phyloP scores from a whole-genome alignment of 208 protist species.

The Strigomonas culicis region DNA sequence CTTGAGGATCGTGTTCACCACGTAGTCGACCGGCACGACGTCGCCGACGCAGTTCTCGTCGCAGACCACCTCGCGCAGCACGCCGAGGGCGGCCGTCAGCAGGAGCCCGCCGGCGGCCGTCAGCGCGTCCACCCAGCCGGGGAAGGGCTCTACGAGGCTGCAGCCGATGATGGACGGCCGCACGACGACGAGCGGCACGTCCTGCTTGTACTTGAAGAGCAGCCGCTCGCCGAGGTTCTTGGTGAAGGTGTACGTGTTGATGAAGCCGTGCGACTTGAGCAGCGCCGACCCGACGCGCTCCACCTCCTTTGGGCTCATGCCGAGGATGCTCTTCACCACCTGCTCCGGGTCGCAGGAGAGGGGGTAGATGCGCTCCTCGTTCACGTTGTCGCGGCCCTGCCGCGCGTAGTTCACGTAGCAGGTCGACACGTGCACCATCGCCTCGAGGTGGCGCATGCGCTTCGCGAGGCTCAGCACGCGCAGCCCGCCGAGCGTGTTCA shows the following conservation, averaged over 20 bases:
- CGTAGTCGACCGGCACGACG: constrained; percentile 84
- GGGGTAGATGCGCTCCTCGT: constrained; percentile 77
- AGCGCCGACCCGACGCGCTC: constrained; percentile 22
- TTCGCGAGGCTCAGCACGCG: constrained; percentile 75
- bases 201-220: constrained; percentile 42
- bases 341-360: constrained; percentile 71
- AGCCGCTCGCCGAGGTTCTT: constrained; percentile 85
- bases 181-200: constrained; percentile 66
- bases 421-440: constrained; percentile 85
- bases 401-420: constrained; percentile 86
- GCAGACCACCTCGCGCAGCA: constrained; percentile 59
- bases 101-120: constrained; percentile 75
- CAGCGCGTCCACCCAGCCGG: constrained; percentile 83
- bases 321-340: constrained; percentile 74
- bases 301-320: constrained; percentile 52
- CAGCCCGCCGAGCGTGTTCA: constrained; percentile 80
- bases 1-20: constrained; percentile 79
- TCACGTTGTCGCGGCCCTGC: constrained; percentile 27
- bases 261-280: constrained; percentile 67
- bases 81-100: constrained; percentile 59
- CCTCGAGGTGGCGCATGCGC: constrained; percentile 57
- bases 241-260: constrained; percentile 91
- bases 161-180: constrained; percentile 88
- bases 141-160: constrained; percentile 66
- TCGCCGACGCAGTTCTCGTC: constrained; percentile 45